Percentiles rank a stretch among this genome's conserved stretches.
These are phyloP conservation scores for Obba rivulosa DNA, from an alignment of 768 basidiomycete genomes.

Conservation along the genomic window DNA sequence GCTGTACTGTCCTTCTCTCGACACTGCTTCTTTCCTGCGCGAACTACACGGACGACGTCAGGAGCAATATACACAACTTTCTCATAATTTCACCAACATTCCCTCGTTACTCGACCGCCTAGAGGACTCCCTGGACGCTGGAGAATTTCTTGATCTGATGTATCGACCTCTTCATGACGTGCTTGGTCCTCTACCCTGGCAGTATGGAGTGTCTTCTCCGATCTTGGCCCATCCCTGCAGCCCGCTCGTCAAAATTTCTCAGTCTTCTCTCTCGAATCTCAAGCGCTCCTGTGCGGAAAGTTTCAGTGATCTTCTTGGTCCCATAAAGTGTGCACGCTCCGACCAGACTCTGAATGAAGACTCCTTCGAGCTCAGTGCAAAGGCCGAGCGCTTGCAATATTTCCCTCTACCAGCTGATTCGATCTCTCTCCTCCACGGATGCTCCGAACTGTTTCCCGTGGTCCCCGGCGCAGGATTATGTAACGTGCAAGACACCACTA, in stretches of 20 bases:
- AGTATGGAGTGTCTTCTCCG: not conserved
- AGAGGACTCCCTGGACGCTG: slow-evolving; percentile 12
- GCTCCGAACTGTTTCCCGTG: not conserved
- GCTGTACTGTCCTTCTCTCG: slow-evolving; percentile 48
- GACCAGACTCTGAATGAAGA: slow-evolving; percentile 32
- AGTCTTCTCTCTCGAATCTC: slow-evolving; percentile 11
- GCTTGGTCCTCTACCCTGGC: not conserved
- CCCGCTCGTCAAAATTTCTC: not conserved
- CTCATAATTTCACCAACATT: slow-evolving; percentile 1
- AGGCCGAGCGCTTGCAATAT: slow-evolving; percentile 19
- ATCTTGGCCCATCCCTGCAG: not conserved
- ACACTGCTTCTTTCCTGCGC: slow-evolving; percentile 42
- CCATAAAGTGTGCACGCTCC: slow-evolving; percentile 42
- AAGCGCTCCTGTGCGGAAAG: slow-evolving; percentile 23
- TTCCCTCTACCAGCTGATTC: slow-evolving; percentile 1
- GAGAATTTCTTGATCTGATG: slow-evolving; percentile 12
- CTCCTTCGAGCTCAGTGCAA: slow-evolving; percentile 21
- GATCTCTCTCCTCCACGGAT: not conserved
- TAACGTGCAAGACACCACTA: not conserved
- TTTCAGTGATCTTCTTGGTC: slow-evolving; percentile 39
- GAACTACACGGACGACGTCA: slow-evolving; percentile 23
- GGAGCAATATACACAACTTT: slow-evolving; percentile 1
- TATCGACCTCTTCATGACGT: slow-evolving; percentile 4
- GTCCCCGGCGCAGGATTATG: not conserved
- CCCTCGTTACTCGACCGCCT: slow-evolving; percentile 15